Evolutionary conservation across 2,329 filamentous ascomycete genomes (phyloP), one percentile per base, ranked within the genome.

Genomic region (Trichophyton verrucosum): DNA sequence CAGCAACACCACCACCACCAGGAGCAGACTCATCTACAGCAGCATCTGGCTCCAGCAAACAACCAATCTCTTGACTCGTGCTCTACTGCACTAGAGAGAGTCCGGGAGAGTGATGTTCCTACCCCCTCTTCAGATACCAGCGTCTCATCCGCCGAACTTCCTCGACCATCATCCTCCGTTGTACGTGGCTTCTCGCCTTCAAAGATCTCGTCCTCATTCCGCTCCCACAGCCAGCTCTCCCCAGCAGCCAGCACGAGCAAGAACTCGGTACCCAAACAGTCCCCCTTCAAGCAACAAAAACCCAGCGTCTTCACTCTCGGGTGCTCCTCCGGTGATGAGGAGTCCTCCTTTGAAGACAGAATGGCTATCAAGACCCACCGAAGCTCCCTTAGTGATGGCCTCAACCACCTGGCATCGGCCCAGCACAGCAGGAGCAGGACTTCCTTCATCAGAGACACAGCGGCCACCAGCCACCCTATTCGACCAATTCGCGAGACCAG

Each of bases 181-280:
- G 86, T 96, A 59, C 88, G 89, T 65, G 91, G 91, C 61, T 96
- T 96, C 74, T 89, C 88, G 3, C 89, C 88, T 1, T 86, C 87
- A 27, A 84, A 86, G 63, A 80, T 87, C 47, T 86, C 85, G 8
- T 86, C 84, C 1, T 88, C 85, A 0, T 84, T 85, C 68, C 82
- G 85, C 65, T 86, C 77, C 64, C 82, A 78, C 68, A 83, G 74
- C 64, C 80, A 81, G 65, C 75, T 86, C 33, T 73, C 77, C 11
- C 69, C 75, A 49, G 78, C 81, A 57, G 70, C 75, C 1, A 69
- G 77, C 8, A 77, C 81, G 42, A 33, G 59, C 9, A 82, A 82
- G 33, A 77, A 80, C 30, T 85, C 88, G 47, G 82, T 87, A 40
- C 86, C 86, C 66, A 78, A 81, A 17, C 81, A 70, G 27, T 78